phyloP scores from a whole-genome alignment of 2,329 filamentous ascomycete genomes.

The Colletotrichum australisinense region DNA sequence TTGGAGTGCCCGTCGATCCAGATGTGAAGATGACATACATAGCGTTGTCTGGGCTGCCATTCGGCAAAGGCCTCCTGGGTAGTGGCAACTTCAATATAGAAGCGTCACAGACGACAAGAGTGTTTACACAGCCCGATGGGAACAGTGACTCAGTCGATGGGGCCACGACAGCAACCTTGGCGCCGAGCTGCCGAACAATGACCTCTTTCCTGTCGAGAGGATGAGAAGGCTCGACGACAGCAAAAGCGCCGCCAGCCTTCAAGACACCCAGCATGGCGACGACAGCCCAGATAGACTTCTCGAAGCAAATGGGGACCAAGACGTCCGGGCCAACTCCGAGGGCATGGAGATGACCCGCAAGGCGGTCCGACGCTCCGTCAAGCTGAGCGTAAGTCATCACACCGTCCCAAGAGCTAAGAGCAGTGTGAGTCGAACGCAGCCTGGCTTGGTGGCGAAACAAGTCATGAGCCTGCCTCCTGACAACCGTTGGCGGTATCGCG shows the following conservation, averaged over 20 bases:
- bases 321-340: not conserved
- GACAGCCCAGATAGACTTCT: not conserved
- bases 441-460: not conserved
- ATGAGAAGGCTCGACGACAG: not conserved
- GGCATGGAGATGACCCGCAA: not conserved
- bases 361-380: not conserved
- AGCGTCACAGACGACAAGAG: not conserved
- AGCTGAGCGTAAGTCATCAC: not conserved
- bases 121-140: not conserved
- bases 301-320: not conserved
- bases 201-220: not conserved
- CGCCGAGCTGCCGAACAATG: not conserved
- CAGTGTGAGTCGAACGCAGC: not conserved
- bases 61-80: not conserved
- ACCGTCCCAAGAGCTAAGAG: not conserved
- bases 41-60: not conserved
- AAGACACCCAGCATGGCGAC: not conserved
- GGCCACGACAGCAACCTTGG: not conserved
- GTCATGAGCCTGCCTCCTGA: not conserved
- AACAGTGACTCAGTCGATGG: not conserved
- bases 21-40: not conserved
- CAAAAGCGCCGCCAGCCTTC: not conserved
- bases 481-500: not conserved
- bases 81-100: not conserved
- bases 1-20: not conserved